Base-by-base conservation (phyloP, 139 green algal genomes). In the Chlorella sp. region DNA sequence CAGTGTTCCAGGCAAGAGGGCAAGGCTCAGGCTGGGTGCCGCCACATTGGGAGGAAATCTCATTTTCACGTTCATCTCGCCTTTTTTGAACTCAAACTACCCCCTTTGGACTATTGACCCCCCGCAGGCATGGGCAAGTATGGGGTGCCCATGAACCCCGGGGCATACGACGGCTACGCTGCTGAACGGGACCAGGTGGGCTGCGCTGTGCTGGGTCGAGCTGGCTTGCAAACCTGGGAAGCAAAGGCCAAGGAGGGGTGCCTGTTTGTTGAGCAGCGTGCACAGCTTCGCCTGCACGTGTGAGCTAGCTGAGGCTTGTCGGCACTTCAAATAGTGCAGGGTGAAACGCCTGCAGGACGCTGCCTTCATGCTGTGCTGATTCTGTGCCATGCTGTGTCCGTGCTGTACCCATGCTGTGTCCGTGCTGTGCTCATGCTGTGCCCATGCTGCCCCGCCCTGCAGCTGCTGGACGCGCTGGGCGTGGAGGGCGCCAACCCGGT, bases 101-200 rank as follows among this genome's bases (percentile, higher is more conserved):
- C 14, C 18, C 82, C 34, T 1, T 11, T 82, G 26, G n/a, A 37
- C 68, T 42, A 26, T 0, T 3, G 11, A n/a, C 39, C 40, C 40
- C 26, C 26, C 40, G 12, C 79, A 66, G 40, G 34, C 12, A 68
- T 91, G 83, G 83, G 83, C 40, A 84, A 79, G 42, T 86, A 48
- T 36, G 89, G 69, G 0, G 64, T 86, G 39, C 85, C 77, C 69
- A 91, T 91, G 89, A 91, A 91, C 81, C 84, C 64, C 1, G 39
- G 28, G 0, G 84, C 84, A 0, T 83, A 73, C 3, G 89, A 91
- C 28, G 89, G 89, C 22, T 91, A 79, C 71, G 21, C 68, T 1
- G 89, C 89, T 4, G 89, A 91, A 71, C 77, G 89, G 15, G 83
- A 40, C 14, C 15, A 89, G 85, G 87, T 90, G 87, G 28, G 78